phyloP scores from a whole-genome alignment of 345 rosid genomes.

The Gossypium thurberi region DNA sequence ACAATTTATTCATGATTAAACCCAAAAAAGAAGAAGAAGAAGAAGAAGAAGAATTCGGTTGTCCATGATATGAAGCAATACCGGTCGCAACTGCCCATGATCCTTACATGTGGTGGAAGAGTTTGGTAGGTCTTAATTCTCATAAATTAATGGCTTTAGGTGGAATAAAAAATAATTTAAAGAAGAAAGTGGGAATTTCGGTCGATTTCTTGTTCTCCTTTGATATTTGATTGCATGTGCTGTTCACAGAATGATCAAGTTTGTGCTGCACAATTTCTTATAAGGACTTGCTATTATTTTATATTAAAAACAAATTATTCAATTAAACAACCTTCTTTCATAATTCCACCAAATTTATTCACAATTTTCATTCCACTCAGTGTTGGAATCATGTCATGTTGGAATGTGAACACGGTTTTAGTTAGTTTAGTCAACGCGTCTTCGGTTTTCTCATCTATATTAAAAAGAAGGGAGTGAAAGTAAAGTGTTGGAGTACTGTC shows the following conservation, averaged over 20 bases:
- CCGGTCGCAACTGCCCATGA: conserved; percentile 57
- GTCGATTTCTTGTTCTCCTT: conserved; percentile 28
- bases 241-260: neutral
- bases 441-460: conserved; percentile 7
- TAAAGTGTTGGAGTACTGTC: neutral
- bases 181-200: conserved; percentile 27
- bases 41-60: conserved; percentile 3
- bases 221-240: conserved; percentile 27
- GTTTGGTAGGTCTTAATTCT: conserved; percentile 17
- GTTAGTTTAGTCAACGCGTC: conserved; percentile 6
- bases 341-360: neutral
- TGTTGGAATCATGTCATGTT: neutral
- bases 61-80: conserved; percentile 48
- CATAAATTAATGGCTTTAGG: conserved; percentile 4
- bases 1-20: neutral
- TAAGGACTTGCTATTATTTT: neutral
- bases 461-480: neutral
- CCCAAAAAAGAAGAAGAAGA: neutral
- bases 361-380: neutral
- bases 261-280: neutral
- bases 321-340: neutral
- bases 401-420: conserved; percentile 22
- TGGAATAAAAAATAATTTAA: neutral
- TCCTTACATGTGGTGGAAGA: conserved; percentile 51
- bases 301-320: neutral